These are phyloP conservation scores for Astragalus membranaceus DNA, from an alignment of 306 rosid genomes.

Conservation along the genomic window DNA sequence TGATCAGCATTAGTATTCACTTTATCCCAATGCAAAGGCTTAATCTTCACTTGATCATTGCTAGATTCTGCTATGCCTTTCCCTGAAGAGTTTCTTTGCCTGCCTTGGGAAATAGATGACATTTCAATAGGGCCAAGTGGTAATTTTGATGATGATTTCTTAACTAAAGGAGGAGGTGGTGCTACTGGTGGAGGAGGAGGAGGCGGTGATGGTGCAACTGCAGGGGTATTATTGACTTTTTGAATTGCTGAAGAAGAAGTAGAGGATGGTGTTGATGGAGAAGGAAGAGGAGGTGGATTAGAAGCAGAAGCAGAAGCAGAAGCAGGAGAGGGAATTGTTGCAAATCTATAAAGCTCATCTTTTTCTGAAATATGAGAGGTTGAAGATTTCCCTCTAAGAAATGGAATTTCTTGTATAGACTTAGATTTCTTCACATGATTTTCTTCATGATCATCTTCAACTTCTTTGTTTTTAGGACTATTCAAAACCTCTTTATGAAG, in stretches of 20 bases:
- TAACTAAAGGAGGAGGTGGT: slow-evolving; percentile 25
- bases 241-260: slow-evolving; percentile 27
- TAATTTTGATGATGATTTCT: slow-evolving; percentile 38
- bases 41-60: slow-evolving; percentile 54
- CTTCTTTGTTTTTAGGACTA: not conserved
- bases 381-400: slow-evolving; percentile 81
- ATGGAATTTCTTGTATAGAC: slow-evolving; percentile 57
- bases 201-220: not conserved
- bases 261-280: slow-evolving; percentile 16
- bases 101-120: not conserved
- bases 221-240: not conserved
- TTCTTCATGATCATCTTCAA: not conserved
- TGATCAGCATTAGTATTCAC: slow-evolving; percentile 62
- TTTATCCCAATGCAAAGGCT: slow-evolving; percentile 93
- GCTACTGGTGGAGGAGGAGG: not conserved
- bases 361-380: slow-evolving; percentile 38
- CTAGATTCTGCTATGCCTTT: slow-evolving; percentile 26
- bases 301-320: too few species aligned
- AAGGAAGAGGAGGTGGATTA: not conserved
- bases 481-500: slow-evolving; percentile 29
- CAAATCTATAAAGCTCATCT: slow-evolving; percentile 14
- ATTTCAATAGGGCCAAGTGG: slow-evolving; percentile 16
- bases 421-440: slow-evolving; percentile 10
- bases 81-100: slow-evolving; percentile 32
- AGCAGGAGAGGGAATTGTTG: not conserved